These are phyloP conservation scores for Striga hermonthica DNA, from an alignment of 305 asterid species.

Conservation along the genomic window DNA sequence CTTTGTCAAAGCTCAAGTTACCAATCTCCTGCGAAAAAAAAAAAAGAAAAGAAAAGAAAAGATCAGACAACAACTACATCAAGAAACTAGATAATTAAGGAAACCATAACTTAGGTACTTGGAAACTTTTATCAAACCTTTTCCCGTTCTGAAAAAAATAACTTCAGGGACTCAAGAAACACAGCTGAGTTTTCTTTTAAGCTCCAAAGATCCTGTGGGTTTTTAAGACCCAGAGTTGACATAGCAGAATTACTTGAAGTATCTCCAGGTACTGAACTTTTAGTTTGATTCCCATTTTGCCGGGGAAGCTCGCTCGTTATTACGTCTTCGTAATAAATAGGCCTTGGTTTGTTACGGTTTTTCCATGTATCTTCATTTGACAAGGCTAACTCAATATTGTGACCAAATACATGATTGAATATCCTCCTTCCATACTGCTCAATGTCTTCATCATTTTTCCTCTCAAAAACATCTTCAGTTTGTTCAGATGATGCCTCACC, in stretches of 20 bases:
- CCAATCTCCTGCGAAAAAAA: constrained; percentile 66
- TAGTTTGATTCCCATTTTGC: constrained; percentile 70
- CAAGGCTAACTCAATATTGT: constrained; percentile 84
- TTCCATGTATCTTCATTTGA: constrained; percentile 94
- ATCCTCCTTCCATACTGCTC: constrained; percentile 83
- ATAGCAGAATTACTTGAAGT: constrained; percentile 66
- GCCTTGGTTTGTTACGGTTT: constrained; percentile 82
- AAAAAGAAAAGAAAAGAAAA: constrained; percentile 21
- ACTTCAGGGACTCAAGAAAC: constrained; percentile 74
- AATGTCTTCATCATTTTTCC: constrained; percentile 58
- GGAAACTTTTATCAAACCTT: constrained; percentile 54
- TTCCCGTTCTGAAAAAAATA: constrained; percentile 63
- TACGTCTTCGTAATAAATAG: constrained; percentile 70
- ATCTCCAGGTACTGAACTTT: constrained; percentile 43
- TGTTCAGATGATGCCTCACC: constrained; percentile 67
- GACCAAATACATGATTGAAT: constrained; percentile 94
- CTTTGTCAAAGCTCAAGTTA: constrained; percentile 91
- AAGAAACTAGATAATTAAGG: constrained; percentile 28
- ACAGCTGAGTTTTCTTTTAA: constrained; percentile 77
- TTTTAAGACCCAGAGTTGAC: constrained; percentile 76
- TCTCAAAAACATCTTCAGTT: constrained; percentile 71
- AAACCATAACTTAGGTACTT: constrained; percentile 17
- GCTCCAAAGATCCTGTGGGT: constrained; percentile 94
- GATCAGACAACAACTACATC: constrained; percentile 22
- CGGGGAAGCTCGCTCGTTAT: constrained; percentile 41